Evolutionary conservation across 106 monocot genomes (phyloP), one percentile per base, ranked within the genome.

Genomic region (Dendrobium officinale): DNA sequence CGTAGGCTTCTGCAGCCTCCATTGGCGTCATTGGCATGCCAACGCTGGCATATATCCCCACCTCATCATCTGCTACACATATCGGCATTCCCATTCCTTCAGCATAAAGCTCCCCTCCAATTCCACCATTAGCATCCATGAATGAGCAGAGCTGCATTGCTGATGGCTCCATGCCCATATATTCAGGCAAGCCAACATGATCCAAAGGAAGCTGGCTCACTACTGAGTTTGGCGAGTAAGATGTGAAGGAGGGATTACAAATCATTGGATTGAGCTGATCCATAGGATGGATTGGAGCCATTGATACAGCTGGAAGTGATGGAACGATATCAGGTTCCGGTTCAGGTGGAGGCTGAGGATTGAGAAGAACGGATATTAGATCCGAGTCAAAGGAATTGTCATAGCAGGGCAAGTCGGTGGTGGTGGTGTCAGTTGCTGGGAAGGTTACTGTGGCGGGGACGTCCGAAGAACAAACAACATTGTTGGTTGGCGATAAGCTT

Each of bases 351-450:
- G 51, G 86, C 10, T 79, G 64, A 7, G 79, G 16, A 27, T 88
- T 79, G 58, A 93, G 82, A 17, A 88, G 82, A 7, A 83, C 83
- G 29, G 91, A 86, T 33, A 89, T 77, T 40, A 73, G 4, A 43
- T 84, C 72, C n/a, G 89, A 29, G 29, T 29, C 29, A 1, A 29
- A 29, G 29, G 29, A 72, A 80, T 88, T 81, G 31, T 85, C 78
- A 54, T 72, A 86, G 83, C 81, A 81, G 58, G 80, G 79, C 22
- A 80, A 42, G 44, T 61, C 55, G 26, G 67, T 74, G 79, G 51
- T 45, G 48, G 75, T 18, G 80, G 45, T 0, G 44, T 49, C 59
- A 45, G 75, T 72, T 80, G 64, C 78, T 40, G 29, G 20, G 3
- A 64, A 37, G 24, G 55, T 75, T 56, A 66, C 70, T 4, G 68